These are phyloP conservation scores for Pythium grandisporangium DNA, from an alignment of 352 stramenopile genomes.

Conservation along the genomic window DNA sequence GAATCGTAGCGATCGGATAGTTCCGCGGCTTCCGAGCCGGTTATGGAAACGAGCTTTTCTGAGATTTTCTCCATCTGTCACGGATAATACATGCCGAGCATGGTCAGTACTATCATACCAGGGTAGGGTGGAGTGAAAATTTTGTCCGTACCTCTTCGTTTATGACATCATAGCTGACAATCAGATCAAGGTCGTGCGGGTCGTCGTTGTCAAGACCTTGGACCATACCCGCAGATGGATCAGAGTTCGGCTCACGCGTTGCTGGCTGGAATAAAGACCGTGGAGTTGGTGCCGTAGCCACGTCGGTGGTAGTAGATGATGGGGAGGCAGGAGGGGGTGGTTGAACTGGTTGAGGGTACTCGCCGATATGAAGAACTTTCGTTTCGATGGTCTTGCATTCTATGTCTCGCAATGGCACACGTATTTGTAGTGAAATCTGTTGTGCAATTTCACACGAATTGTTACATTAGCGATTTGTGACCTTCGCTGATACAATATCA, in stretches of 20 bases:
- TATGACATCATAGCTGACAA: conserved; percentile 82
- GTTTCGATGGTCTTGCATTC: conserved; percentile 29
- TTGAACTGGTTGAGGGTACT: conserved; percentile 21
- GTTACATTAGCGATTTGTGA: no score
- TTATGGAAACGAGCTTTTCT: conserved; percentile 29
- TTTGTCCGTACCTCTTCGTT: conserved; percentile 61
- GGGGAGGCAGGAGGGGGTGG: background rate
- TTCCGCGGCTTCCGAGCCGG: conserved; percentile 21
- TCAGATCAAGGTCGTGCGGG: conserved; percentile 57
- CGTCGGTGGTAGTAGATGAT: background rate
- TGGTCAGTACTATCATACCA: no score
- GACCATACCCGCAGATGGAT: no score
- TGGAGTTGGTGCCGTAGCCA: background rate
- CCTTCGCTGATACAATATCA: no score
- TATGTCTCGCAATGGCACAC: conserved; percentile 50
- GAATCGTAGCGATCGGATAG: conserved; percentile 53
- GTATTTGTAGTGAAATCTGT: conserved; percentile 49
- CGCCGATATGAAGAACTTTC: conserved; percentile 42
- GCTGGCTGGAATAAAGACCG: no score
- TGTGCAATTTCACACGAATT: no score
- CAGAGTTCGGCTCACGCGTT: no score
- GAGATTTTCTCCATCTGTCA: conserved; percentile 67
- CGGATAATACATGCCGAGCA: no score
- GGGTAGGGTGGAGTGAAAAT: no score
- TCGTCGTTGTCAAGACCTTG: conserved; percentile 21